These are phyloP conservation scores for Candida dubliniensis DNA, from an alignment of 1,139 yeast genomes.

Conservation along the genomic window DNA sequence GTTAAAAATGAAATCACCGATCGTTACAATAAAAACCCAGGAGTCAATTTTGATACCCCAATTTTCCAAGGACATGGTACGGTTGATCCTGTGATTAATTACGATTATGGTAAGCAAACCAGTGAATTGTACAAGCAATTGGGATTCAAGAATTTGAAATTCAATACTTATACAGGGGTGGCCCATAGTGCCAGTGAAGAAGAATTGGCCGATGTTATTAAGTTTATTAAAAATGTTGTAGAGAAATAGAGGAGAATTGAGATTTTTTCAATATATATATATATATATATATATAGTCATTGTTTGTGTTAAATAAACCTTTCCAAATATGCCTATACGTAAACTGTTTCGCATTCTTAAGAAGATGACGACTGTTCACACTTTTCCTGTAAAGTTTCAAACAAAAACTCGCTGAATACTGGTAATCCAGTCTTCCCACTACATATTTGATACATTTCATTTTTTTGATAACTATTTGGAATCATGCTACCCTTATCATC, in stretches of 20 bases:
- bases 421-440: slow-evolving; percentile 57
- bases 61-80: slow-evolving; percentile 89
- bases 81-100: slow-evolving; percentile 63
- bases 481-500: slow-evolving; percentile 55
- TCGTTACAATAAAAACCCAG: slow-evolving; percentile 17
- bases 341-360: too few relatives aligned
- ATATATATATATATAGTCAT: neutral
- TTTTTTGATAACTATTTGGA: slow-evolving; percentile 56
- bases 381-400: slow-evolving; percentile 38
- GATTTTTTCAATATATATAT: neutral
- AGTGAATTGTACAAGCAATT: slow-evolving; percentile 44
- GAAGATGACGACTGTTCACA: slow-evolving; percentile 9
- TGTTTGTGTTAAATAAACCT: neutral
- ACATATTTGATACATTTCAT: slow-evolving; percentile 59
- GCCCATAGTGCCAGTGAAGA: slow-evolving; percentile 67
- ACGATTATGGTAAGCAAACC: slow-evolving; percentile 49
- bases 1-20: slow-evolving; percentile 42
- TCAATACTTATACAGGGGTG: slow-evolving; percentile 62
- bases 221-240: slow-evolving; percentile 42
- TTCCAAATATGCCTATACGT: neutral
- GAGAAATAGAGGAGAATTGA: slow-evolving; percentile 3
- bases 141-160: slow-evolving; percentile 55
- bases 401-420: slow-evolving; percentile 55
- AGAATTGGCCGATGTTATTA: slow-evolving; percentile 60
- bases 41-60: slow-evolving; percentile 63